Conservation (phyloP, 208 protist species). For the Wallacemonas rigidus region DNA sequence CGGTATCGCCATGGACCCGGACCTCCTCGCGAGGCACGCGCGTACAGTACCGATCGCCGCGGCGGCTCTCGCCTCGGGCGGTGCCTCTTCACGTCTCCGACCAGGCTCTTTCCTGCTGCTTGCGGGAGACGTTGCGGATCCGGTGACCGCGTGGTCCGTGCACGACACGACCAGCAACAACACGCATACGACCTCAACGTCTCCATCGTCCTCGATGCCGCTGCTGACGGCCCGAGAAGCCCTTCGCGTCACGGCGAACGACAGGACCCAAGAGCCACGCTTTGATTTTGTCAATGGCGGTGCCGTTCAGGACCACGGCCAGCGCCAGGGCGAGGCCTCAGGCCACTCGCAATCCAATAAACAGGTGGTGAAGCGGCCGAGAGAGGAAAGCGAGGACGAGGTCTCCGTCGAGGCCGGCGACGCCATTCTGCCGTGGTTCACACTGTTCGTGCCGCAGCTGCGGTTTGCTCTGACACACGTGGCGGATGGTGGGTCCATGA, state of each 20-base stretch:
- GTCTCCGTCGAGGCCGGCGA: neutral
- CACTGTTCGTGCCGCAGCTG: constrained; percentile 74
- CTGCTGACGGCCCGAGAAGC: constrained; percentile 21
- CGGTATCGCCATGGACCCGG: constrained; percentile 60
- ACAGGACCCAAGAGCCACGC: neutral
- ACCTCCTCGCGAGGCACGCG: constrained; percentile 16
- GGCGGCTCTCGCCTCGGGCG: neutral
- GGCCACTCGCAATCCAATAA: neutral
- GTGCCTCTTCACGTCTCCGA: neutral
- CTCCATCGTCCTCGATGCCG: neutral
- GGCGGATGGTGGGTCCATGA: constrained; percentile 50
- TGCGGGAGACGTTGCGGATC: constrained; percentile 39
- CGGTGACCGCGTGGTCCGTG: constrained; percentile 25
- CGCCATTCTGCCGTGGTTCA: constrained; percentile 71
- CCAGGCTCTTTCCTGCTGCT: constrained; percentile 27
- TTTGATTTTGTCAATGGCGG: constrained; percentile 83
- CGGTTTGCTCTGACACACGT: constrained; percentile 48
- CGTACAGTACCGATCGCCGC: neutral
- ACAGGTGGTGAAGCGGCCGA: neutral
- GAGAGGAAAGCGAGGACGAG: neutral
- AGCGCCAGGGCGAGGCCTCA: constrained; percentile 32
- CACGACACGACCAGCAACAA: constrained; percentile 15
- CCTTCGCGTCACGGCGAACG: constrained; percentile 16
- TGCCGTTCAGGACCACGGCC: constrained; percentile 80
- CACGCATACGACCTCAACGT: neutral